Base-by-base conservation (phyloP, 208 protist species). In the Acanthamoeba healyi region DNA sequence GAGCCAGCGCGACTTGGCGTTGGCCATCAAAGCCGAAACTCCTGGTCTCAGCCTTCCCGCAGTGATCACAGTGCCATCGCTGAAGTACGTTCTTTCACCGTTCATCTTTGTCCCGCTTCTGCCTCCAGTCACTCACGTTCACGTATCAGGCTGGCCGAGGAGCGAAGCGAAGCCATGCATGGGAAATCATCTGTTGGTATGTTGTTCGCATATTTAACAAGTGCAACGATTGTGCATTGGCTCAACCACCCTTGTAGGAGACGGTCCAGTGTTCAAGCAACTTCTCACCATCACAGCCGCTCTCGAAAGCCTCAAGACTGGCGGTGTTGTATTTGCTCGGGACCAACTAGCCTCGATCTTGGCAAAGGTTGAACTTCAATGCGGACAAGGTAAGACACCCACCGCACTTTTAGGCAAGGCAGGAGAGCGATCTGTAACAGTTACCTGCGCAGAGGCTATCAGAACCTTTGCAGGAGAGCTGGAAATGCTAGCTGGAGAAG, bases 401-500 rank as follows among this genome's bases (percentile, higher is more conserved):
- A n/a, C 6, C 14, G n/a, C n/a, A n/a, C n/a, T n/a, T n/a, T n/a
- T n/a, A n/a, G n/a, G n/a, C n/a, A n/a, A n/a, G n/a, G n/a, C n/a
- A n/a, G n/a, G n/a, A n/a, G n/a, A n/a, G n/a, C n/a, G n/a, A n/a
- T n/a, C n/a, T n/a, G n/a, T n/a, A n/a, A n/a, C n/a, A n/a, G 12
- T 70, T 29, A n/a, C 7, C 63, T 34, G 49, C 36, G 22, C 77
- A 86, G 77, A 56, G 4, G 42, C 34, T 22, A 4, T 86, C 9
- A 26, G 44, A 7, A 26, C 24, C 19, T 58, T 86, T 38, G 19
- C 32, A 1, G 77, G 77, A 40, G 77, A 86, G 46, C 38, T 86
- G 7, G 77, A 86, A 61, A 58, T 86, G 44, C 44, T 86, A 9
- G 77, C 77, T 17, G 77, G 77, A 10, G 77, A 86, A 58, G 77